phyloP scores from a whole-genome alignment of 169 alveolate species.

The Eimeria zaria region DNA sequence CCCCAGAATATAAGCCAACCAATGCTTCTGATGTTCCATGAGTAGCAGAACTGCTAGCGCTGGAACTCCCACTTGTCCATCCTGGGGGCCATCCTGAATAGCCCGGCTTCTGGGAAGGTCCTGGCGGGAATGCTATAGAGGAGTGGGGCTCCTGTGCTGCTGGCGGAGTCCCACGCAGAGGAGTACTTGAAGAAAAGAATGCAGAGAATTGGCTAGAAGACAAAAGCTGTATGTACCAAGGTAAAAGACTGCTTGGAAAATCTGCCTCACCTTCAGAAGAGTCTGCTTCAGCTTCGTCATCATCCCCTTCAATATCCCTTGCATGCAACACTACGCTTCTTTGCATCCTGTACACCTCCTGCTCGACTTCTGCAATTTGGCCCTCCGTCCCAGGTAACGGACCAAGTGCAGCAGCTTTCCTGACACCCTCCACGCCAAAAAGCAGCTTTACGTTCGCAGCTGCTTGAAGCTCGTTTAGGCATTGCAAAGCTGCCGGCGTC shows the following conservation, averaged over 20 bases:
- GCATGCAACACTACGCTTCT: too few species aligned
- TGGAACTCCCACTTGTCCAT: background rate
- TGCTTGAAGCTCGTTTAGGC: background rate
- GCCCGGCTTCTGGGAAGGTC: background rate
- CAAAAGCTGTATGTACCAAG: too few species aligned
- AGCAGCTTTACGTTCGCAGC: background rate
- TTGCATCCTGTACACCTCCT: too few species aligned
- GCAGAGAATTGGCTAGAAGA: background rate
- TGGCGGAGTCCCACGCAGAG: background rate
- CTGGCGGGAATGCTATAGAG: background rate
- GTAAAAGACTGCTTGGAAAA: too few species aligned
- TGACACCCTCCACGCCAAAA: background rate
- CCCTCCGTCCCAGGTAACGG: background rate
- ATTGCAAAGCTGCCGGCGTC: background rate
- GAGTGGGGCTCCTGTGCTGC: background rate
- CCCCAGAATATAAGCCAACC: too few species aligned
- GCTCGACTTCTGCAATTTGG: background rate
- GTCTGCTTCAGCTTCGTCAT: too few species aligned
- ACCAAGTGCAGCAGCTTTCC: background rate
- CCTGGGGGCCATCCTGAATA: background rate
- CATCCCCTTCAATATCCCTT: too few species aligned
- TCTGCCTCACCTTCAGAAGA: too few species aligned
- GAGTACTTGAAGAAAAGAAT: background rate
- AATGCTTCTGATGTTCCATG: background rate
- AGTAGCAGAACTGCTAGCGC: background rate